Conservation (phyloP, 768 basidiomycete species). For the Podaxis pistillaris region DNA sequence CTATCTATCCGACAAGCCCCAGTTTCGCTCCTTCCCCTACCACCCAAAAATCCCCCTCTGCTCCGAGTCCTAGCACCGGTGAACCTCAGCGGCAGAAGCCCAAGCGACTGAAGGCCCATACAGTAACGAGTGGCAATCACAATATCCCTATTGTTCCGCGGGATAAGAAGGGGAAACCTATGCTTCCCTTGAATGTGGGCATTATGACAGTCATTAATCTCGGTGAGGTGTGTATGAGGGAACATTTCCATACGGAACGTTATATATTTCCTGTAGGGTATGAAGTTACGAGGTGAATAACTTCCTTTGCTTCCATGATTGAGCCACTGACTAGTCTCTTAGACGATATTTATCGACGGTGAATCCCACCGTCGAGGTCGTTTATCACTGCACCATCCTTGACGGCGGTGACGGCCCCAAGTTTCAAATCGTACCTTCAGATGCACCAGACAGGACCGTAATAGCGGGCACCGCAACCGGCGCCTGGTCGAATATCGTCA, state of each 20-base stretch:
- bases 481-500: slow-evolving; percentile 83
- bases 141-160: slow-evolving; percentile 80
- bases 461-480: slow-evolving; percentile 87
- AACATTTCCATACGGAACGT: slow-evolving; percentile 84
- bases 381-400: slow-evolving; percentile 81
- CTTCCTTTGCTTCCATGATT: slow-evolving; percentile 3
- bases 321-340: slow-evolving; percentile 9
- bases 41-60: slow-evolving; percentile 18
- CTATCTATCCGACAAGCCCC: slow-evolving; percentile 32
- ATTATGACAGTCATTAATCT: slow-evolving; percentile 82
- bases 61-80: slow-evolving; percentile 20
- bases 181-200: slow-evolving; percentile 78
- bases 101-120: slow-evolving; percentile 78
- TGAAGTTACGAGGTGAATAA: slow-evolving; percentile 68
- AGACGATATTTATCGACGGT: slow-evolving; percentile 81
- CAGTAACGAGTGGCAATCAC: slow-evolving; percentile 72
- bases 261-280: slow-evolving; percentile 90
- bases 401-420: slow-evolving; percentile 85
- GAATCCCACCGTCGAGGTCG: slow-evolving; percentile 62
- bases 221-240: slow-evolving; percentile 76
- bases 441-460: slow-evolving; percentile 67
- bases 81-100: slow-evolving; percentile 57
- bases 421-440: slow-evolving; percentile 78
- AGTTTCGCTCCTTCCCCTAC: slow-evolving; percentile 25
- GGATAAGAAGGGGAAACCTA: slow-evolving; percentile 66